Percentiles rank a stretch among this genome's conserved stretches.
These are phyloP conservation scores for Clarireedia hainanense DNA, from an alignment of 2,329 filamentous ascomycete genomes.

Conservation along the genomic window DNA sequence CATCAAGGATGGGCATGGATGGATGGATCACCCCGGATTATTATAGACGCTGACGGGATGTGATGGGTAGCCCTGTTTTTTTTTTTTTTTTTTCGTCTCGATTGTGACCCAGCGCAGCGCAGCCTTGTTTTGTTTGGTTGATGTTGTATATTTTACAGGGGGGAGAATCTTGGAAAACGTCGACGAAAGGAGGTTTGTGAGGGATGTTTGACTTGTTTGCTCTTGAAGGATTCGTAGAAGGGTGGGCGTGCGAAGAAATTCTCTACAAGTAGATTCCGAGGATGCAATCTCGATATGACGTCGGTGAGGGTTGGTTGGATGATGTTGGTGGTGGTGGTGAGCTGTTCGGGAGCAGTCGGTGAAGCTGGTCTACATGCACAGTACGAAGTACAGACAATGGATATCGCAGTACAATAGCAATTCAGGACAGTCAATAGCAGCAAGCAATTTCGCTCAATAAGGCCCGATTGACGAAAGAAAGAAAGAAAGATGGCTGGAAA, in stretches of 20 bases:
- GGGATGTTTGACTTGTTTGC: background rate
- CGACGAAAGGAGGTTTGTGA: background rate
- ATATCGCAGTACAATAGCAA: background rate
- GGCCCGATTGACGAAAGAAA: background rate
- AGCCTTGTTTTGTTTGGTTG: background rate
- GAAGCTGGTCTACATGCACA: background rate
- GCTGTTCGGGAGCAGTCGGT: too few species aligned
- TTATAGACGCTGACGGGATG: background rate
- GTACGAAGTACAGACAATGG: background rate
- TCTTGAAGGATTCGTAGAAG: too few species aligned
- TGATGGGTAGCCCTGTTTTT: background rate
- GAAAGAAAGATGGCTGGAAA: constrained; percentile 1
- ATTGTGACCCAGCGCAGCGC: background rate
- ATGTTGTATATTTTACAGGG: background rate
- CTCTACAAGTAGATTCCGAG: too few species aligned
- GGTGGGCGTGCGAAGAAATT: too few species aligned
- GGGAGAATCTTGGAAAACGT: background rate
- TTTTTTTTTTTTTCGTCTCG: background rate
- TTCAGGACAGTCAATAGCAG: too few species aligned
- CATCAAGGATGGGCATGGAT: background rate
- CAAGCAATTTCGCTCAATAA: too few species aligned
- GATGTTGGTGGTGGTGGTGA: too few species aligned
- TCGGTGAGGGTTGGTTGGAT: background rate
- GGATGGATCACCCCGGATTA: background rate
- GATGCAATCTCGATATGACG: background rate